phyloP scores from a whole-genome alignment of 495 filamentous ascomycete species.

The Penicillium verhagenii region DNA sequence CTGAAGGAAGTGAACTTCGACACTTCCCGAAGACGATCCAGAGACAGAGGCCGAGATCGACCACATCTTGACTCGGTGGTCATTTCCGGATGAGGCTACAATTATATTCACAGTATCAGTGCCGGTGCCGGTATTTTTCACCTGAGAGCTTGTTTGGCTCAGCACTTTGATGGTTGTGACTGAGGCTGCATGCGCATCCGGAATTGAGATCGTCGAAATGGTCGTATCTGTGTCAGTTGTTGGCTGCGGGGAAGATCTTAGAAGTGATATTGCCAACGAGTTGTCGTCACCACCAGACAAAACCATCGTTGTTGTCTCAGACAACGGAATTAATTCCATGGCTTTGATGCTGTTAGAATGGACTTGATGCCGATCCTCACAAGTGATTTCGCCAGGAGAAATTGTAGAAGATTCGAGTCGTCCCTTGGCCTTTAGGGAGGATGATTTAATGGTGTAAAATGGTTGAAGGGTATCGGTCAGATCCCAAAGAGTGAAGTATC shows the following conservation, averaged over 20 bases:
- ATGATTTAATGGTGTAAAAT: constrained; percentile 29
- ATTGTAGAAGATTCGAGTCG: constrained; percentile 14
- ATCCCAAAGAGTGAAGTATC: constrained; percentile 56
- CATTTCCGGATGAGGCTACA: constrained; percentile 69
- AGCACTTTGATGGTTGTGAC: constrained; percentile 65
- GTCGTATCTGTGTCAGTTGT: background rate
- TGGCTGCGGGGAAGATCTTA: constrained; percentile 21
- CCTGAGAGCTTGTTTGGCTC: background rate
- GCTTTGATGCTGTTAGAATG: constrained; percentile 78
- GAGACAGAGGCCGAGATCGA: constrained; percentile 38
- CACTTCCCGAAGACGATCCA: constrained; percentile 28
- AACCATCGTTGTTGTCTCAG: constrained; percentile 46
- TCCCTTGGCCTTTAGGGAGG: constrained; percentile 19
- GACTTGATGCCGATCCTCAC: constrained; percentile 45
- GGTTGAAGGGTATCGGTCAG: constrained; percentile 33
- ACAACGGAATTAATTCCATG: constrained; percentile 35
- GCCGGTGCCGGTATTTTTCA: background rate
- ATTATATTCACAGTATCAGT: constrained; percentile 13
- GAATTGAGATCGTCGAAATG: constrained; percentile 55
- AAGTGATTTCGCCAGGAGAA: constrained; percentile 25
- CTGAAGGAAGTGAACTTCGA: constrained; percentile 41
- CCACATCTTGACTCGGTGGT: constrained; percentile 83
- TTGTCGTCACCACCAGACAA: constrained; percentile 86
- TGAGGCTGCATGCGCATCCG: constrained; percentile 76
- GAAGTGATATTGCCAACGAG: constrained; percentile 59